Evolutionary conservation across 352 stramenopile species (phyloP).

Genomic region (Globisporangium sylvaticum): DNA sequence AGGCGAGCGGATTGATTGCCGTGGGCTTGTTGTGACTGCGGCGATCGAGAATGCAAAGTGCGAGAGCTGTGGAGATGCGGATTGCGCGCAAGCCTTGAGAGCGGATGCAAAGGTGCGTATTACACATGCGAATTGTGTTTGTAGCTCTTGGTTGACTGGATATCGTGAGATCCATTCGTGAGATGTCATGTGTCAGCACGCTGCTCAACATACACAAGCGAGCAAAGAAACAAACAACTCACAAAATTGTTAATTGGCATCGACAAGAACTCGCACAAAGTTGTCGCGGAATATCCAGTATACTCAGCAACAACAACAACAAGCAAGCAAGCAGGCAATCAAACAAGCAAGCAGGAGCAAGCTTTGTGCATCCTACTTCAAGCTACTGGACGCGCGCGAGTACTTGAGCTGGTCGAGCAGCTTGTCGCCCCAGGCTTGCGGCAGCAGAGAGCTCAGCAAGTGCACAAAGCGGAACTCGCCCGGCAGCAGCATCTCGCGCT

Average conservation of each 20-base stretch:
- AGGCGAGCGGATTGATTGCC: too few species aligned
- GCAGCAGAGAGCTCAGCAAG: slow-evolving; percentile 9
- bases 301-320: neutral
- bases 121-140: too few species aligned
- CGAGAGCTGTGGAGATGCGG: neutral
- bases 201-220: neutral
- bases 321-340: neutral
- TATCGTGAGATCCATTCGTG: neutral
- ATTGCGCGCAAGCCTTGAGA: neutral
- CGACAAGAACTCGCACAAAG: neutral
- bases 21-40: too few species aligned
- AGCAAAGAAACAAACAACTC: neutral
- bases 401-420: slow-evolving; percentile 19
- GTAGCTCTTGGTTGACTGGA: neutral
- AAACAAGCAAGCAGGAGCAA: neutral
- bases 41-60: neutral
- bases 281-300: neutral
- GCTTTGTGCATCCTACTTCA: neutral
- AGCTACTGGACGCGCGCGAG: neutral
- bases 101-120: too few species aligned
- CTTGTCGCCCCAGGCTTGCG: slow-evolving; percentile 18
- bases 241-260: neutral
- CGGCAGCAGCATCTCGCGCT: slow-evolving; percentile 14
- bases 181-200: neutral
- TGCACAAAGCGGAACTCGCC: slow-evolving; percentile 8